Evolutionary conservation across 345 rosid genomes (phyloP), one percentile per base, ranked within the genome.

Genomic region (Arabidopsis suecica): DNA sequence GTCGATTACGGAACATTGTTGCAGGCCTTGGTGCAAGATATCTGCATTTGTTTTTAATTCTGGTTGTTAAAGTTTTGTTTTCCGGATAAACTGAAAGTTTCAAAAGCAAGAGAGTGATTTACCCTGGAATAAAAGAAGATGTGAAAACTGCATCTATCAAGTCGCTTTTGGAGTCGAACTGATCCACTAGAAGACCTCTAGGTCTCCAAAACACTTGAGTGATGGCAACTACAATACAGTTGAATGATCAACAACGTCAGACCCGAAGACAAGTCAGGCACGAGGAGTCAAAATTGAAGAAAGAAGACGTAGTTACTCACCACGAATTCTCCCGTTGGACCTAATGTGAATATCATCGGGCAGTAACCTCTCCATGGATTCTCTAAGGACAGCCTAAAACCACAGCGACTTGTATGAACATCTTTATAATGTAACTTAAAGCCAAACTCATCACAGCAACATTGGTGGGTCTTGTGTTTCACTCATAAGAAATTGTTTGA

Each of bases 41-140:
- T 56, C 97, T 92, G 91, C 78, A 82, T 30, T n/a, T 9, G 33
- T 51, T 54, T 2, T 45, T 12, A 61, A 56, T 47, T 60, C 20
- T 36, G 49, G 66, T 37, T 71, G 69, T 49, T 69, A 11, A 42
- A 36, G 45, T 20, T 56, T 55, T 48, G 28, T 3, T 33, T 25
- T 44, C 55, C 48, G 23, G 0, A 42, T 1, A 51, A 14, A 25
- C 37, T 34, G 3, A 23, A 64, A 9, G 38, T 56, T 70, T 68
- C 38, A 23, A 61, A 51, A 72, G 65, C 67, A 58, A 63, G 73
- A 10, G 62, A 65, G 14, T 68, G 70, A 36, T 55, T 75, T 83
- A 90, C 97, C 96, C 97, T 9, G 97, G 99, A 82, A 95, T 82
- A 82, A 95, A 95, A 61, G 97, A 82, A 73, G 99, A 95, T 65